Evolutionary conservation across 176 grass and related monocot species (phyloP), one percentile per base, ranked within the genome.

Genomic region (Tillandsia leiboldiana): DNA sequence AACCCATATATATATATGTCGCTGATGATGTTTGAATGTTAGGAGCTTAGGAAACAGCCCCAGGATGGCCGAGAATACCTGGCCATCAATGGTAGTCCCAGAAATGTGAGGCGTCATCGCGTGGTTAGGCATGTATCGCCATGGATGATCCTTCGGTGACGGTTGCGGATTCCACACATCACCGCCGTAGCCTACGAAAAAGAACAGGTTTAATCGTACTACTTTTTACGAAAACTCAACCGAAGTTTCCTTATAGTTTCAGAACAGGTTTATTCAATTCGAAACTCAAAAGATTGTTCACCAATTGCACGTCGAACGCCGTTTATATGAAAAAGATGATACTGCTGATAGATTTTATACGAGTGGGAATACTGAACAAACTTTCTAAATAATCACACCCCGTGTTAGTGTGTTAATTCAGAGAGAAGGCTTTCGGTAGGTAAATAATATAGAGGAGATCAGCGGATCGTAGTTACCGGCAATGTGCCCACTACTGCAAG

Each of bases 121-220:
- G 22, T 96, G 86, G 74, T 96, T 96, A 70, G 93, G 86, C 93
- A 96, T 96, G 77, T 88, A 88, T 11, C 85, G 57, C 91, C 91
- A 96, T 3, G 87, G 91, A 58, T 96, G 91, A 79, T 91, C 91
- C 80, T 88, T 96, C 0, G 85, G 85, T 49, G 91, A 87, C 23
- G 93, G 93, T 59, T 92, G 89, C 59, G 92, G 93, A 53, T 75
- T 81, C 93, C 93, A 96, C 42, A 92, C 93, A 70, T 96, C 93
- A 7, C 91, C 87, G 52, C 87, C 63, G 49, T 95, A 91, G 51
- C 92, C 92, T 96, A 65, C 66, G 49, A 73, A 14, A 2, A 20
- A 59, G n/a, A 59, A 59, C 3, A 59, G 20, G 12, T 15, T 15
- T 42, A 42, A 1, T 6, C 33, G 7, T 42, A 42, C 33, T 42